phyloP scores from a whole-genome alignment of 768 basidiomycete species.

The Hortiboletus campestris region DNA sequence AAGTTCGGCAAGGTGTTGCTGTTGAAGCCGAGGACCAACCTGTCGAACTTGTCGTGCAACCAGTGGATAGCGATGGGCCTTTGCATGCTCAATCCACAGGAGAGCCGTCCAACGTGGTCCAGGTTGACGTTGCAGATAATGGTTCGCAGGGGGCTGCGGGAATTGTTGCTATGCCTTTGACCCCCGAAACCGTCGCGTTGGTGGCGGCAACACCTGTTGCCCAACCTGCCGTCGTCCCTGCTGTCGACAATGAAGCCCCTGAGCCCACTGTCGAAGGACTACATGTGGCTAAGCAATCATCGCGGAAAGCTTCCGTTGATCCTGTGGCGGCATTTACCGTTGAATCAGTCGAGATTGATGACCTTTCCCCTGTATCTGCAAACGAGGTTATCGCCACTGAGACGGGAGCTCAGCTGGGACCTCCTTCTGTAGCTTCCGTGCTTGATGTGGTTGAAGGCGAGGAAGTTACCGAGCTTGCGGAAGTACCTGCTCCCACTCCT shows the following conservation, averaged over 20 bases:
- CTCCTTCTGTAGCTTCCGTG: neutral
- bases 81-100: neutral
- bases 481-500: slow-evolving; percentile 11
- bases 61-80: neutral
- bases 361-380: neutral
- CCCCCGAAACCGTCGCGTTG: neutral
- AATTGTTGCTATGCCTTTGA: neutral
- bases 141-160: slow-evolving; percentile 2
- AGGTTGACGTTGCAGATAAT: slow-evolving; percentile 1
- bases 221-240: neutral
- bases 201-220: neutral
- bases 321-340: slow-evolving; percentile 5
- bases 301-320: slow-evolving; percentile 4
- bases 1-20: neutral
- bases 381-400: slow-evolving; percentile 5
- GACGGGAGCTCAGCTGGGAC: slow-evolving; percentile 13
- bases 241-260: neutral
- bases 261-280: slow-evolving; percentile 1
- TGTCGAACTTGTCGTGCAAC: neutral
- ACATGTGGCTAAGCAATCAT: slow-evolving; percentile 1
- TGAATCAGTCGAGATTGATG: slow-evolving; percentile 6
- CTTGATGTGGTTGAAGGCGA: slow-evolving; percentile 3
- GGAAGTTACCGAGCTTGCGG: slow-evolving; percentile 11
- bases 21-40: neutral
- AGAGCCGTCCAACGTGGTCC: neutral